A percentile compares a stretch with the other conserved stretches of the same genome.
Evolutionary conservation across 176 grass and related monocot species (phyloP).

Genomic region (Tillandsia leiboldiana): DNA sequence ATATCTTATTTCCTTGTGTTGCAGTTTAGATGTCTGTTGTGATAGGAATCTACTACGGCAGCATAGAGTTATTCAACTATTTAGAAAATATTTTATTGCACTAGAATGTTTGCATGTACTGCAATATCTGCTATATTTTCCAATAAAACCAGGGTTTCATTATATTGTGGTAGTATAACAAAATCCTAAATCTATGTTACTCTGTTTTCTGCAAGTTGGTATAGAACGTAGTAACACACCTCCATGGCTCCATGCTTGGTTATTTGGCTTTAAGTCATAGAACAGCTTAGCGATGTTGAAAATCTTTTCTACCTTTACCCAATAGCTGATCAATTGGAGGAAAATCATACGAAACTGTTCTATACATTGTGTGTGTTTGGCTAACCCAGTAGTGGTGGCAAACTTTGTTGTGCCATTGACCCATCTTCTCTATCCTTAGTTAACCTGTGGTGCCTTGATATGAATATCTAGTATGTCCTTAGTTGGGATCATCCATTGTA

Average conservation of each 20-base stretch:
- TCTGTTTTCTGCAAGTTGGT: too few species aligned
- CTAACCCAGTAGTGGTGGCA: background rate
- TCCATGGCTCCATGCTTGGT: background rate
- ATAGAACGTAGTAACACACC: too few species aligned
- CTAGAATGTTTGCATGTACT: too few species aligned
- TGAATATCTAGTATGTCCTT: background rate
- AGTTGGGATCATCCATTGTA: background rate
- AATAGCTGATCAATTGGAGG: background rate
- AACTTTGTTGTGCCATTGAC: background rate
- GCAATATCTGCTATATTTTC: too few species aligned
- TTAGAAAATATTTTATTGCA: too few species aligned
- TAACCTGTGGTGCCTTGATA: background rate
- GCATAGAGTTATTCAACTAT: too few species aligned
- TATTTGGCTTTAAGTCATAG: background rate
- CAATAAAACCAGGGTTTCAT: too few species aligned
- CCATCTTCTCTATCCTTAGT: background rate
- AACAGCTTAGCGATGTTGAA: background rate
- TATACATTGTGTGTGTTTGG: too few species aligned
- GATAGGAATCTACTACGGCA: too few species aligned
- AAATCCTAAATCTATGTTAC: too few species aligned
- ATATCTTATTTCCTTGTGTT: background rate
- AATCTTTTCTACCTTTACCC: background rate
- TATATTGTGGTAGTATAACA: too few species aligned
- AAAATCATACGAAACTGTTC: background rate
- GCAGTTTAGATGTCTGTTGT: background rate